phyloP scores from a whole-genome alignment of 768 basidiomycete genomes.

The Lyophyllum atratum region DNA sequence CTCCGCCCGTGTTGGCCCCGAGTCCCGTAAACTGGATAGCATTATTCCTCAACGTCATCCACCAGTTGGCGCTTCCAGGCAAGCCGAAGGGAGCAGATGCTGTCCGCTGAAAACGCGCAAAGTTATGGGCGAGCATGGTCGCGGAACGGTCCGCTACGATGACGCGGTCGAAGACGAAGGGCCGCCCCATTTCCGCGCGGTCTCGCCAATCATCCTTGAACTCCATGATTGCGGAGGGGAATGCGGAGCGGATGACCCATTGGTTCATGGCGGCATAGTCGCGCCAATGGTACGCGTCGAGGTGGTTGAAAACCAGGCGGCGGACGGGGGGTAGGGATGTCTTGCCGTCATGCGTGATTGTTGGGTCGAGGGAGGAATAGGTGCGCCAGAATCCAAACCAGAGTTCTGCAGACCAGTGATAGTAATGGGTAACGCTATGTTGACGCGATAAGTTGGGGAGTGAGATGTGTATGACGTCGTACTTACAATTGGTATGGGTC shows the following conservation, averaged over 20 bases:
- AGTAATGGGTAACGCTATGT: constrained; percentile 83
- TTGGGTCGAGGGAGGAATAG: constrained; percentile 78
- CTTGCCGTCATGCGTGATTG: constrained; percentile 63
- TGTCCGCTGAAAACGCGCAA: constrained; percentile 69
- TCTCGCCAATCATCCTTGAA: constrained; percentile 85
- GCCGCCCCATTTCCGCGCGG: constrained; percentile 64
- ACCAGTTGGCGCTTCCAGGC: constrained; percentile 81
- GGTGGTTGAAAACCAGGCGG: constrained; percentile 74
- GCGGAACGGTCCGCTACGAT: constrained; percentile 86
- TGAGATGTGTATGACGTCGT: background rate
- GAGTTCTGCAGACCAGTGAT: constrained; percentile 91
- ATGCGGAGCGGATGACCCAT: constrained; percentile 76
- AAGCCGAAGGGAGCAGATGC: constrained; percentile 76
- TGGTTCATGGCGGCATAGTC: constrained; percentile 94
- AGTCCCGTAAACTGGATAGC: constrained; percentile 73
- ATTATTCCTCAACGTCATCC: constrained; percentile 74
- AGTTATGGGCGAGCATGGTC: constrained; percentile 72
- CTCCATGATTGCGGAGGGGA: constrained; percentile 81
- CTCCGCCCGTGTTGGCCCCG: constrained; percentile 41
- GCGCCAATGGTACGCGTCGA: constrained; percentile 80
- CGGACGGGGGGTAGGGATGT: constrained; percentile 74
- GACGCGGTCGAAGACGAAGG: constrained; percentile 85
- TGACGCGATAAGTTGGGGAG: constrained; percentile 1
- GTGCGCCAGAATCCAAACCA: constrained; percentile 93
- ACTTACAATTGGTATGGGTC: constrained; percentile 85